Evolutionary conservation across 2,329 filamentous ascomycete genomes (phyloP), one percentile per base, ranked within the genome.

Genomic region (Cercospora sp.): DNA sequence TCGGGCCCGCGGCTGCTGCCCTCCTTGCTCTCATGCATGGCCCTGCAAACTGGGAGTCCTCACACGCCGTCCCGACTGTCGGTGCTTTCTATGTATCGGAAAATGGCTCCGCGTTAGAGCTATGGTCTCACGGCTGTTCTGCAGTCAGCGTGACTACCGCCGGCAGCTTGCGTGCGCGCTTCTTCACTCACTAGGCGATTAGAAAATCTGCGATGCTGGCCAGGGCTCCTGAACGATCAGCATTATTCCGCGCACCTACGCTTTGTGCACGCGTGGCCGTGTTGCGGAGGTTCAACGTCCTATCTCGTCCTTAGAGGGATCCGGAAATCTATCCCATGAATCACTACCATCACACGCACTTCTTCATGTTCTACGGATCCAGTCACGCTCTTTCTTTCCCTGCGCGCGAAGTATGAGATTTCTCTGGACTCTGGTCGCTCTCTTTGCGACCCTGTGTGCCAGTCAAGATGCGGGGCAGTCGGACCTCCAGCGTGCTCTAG

Each of bases 391-490:
- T 33, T 59, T 4, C 3, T 36, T 23, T 23, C n/a, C 13, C 55
- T 16, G 8, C 9, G 5, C 23, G n/a, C 13, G 18, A 51, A 63
- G 26, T 30, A 72, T 72, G 71, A 66, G 62, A 31, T n/a, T 67
- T 30, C 20, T 42, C 18, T 71, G 67, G 63, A 58, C 28, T 36
- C 26, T 68, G 42, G 30, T 63, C 23, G 60, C 40, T 10, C 28
- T 71, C 16, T 69, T 66, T 9, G 63, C 51, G 40, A 59, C 67
- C 13, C 57, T 60, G 16, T 63, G 51, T 26, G 58, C 57, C 18
- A 58, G 59, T 53, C 68, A 72, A 36, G 65, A 68, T 66, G 61
- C 68, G 5, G 68, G 64, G 16, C 63, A 70, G 31, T 61, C 62
- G 9, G 30, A 70, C 20, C 59, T 68, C n/a, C 5, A 28, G n/a